Base-by-base conservation (phyloP, 129 eudicot species). In the Rutidosis leptorrhynchoides region DNA sequence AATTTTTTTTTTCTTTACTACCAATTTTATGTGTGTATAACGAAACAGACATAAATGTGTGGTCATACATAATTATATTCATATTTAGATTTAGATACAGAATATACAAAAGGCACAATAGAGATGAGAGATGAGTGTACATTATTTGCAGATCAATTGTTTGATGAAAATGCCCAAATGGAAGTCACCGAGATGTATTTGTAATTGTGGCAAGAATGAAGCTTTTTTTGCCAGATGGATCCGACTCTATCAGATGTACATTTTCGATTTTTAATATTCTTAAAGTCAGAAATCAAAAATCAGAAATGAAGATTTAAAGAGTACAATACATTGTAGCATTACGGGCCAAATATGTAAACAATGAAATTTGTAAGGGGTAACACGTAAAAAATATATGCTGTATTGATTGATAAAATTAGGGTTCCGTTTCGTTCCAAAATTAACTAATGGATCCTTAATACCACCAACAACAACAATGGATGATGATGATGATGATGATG, bases 401-500 rank as follows among this genome's bases (percentile, higher is more conserved):
- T 29, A 29, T 29, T 4, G 32, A 29, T 29, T 29, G 32, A 29
- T 29, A 29, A 29, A 52, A 72, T 70, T 81, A 80, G 84, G 84
- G 84, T 40, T 70, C 73, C 59, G 57, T 28, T 64, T 55, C 74
- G 58, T 81, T 32, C 62, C 72, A 20, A 52, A 6, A 6, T 7
- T 80, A 72, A n/a, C 62, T 71, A 5, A 79, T 83, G 86, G 95
- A 78, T 62, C 81, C 81, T 14, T 82, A 81, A 49, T 78, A 78
- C 48, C 92, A 87, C 48, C 92, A 87, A 14, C 83, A 78, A 0
- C 82, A 80, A 24, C 80, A 37, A 3, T 37, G 45, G 45, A n/a
- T n/a, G n/a, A n/a, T n/a, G n/a, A n/a, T n/a, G n/a, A n/a, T n/a
- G n/a, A n/a, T n/a, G n/a, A n/a, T n/a, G n/a, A n/a, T n/a, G n/a